phyloP scores from a whole-genome alignment of 164 flowering plant genomes.

The Euptelea pleiosperma region DNA sequence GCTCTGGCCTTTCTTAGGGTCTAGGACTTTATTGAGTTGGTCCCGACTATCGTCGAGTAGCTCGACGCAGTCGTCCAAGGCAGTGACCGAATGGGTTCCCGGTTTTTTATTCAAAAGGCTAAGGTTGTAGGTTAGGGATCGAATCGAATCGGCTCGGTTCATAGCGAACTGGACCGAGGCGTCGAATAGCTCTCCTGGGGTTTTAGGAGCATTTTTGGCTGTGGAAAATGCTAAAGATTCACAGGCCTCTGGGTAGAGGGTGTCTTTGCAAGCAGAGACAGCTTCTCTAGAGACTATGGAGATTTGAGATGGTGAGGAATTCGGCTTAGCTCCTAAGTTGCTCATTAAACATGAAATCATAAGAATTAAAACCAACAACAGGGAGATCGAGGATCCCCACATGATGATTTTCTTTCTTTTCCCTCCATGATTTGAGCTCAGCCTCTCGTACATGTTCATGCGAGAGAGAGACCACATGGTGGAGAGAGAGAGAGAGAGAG shows the following conservation, averaged over 20 bases:
- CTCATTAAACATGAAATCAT: conserved; percentile 1
- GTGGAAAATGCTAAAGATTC: conserved; percentile 14
- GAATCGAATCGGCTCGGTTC: conserved; percentile 9
- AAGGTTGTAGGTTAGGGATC: conserved; percentile 7
- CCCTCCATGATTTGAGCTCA: not conserved
- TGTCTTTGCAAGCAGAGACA: conserved; percentile 17
- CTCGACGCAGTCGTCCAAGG: conserved; percentile 30
- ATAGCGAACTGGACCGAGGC: conserved; percentile 18
- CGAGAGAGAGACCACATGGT: not conserved
- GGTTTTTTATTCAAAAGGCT: conserved; percentile 2
- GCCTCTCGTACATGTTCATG: conserved; percentile 8
- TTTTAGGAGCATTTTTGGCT: not conserved
- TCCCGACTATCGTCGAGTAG: conserved; percentile 22
- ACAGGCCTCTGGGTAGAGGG: conserved; percentile 22
- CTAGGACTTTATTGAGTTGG: conserved; percentile 14
- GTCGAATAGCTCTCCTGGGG: conserved; percentile 15
- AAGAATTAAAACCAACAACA: conserved; percentile 8
- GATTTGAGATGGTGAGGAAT: not conserved
- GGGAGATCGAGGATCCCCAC: conserved; percentile 6
- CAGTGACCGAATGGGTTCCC: not conserved
- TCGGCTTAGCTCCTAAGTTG: conserved; percentile 6
- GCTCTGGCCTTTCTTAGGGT: conserved; percentile 1
- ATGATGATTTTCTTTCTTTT: not conserved
- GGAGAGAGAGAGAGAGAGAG: conserved; percentile 4
- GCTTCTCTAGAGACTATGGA: conserved; percentile 1